Conservation (phyloP, 2,329 filamentous ascomycete genomes). For the Ceratocystiopsis minuta region DNA sequence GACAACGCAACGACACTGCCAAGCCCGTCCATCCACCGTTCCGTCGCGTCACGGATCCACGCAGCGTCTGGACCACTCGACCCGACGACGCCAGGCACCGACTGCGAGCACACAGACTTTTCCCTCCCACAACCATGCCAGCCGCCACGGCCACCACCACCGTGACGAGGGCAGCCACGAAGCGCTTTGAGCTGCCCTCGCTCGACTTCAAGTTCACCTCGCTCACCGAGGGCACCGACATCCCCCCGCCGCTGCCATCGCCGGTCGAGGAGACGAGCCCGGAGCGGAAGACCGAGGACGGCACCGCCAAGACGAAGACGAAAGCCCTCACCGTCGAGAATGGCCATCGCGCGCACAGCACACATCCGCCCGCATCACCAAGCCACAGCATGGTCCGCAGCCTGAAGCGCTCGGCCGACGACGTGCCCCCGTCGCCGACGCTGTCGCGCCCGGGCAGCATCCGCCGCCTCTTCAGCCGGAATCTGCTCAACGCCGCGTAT, state of each 20-base stretch:
- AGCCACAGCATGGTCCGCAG: constrained; percentile 13
- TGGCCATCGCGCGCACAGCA: constrained; percentile 3
- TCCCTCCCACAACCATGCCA: constrained; percentile 9
- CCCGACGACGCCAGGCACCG: no score
- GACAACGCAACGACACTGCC: no score
- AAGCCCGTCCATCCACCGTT: no score
- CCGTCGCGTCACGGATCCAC: no score
- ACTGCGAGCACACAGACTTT: no score
- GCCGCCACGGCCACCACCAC: constrained; percentile 11
- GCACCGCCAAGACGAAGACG: constrained; percentile 6
- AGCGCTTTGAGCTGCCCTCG: constrained; percentile 36
- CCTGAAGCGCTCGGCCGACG: constrained; percentile 31
- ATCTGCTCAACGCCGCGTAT: constrained; percentile 34
- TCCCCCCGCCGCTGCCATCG: constrained; percentile 39
- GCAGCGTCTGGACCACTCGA: no score
- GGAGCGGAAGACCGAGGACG: constrained; percentile 6
- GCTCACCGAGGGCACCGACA: constrained; percentile 42
- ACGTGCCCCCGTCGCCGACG: constrained; percentile 33
- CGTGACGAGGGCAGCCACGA: constrained; percentile 8
- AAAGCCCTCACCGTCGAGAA: background rate
- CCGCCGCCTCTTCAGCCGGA: constrained; percentile 38
- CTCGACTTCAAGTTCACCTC: constrained; percentile 40
- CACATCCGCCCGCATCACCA: constrained; percentile 7
- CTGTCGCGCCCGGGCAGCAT: constrained; percentile 35
- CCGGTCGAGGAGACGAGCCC: constrained; percentile 30